phyloP scores from a whole-genome alignment of 306 rosid genomes.

The Prunus armeniaca region DNA sequence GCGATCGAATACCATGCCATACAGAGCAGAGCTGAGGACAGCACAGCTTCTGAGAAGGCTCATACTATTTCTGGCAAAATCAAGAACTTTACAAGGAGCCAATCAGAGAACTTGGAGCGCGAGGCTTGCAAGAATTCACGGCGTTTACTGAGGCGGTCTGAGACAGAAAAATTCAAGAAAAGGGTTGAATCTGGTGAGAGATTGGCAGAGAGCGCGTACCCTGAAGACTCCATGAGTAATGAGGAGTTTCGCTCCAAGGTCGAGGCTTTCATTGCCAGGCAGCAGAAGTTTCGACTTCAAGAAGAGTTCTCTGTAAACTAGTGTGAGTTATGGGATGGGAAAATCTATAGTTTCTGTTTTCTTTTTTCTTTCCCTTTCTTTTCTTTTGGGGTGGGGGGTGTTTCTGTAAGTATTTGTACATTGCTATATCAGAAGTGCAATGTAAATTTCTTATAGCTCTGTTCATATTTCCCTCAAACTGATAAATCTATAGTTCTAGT shows the following conservation, averaged over 20 bases:
- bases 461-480: neutral
- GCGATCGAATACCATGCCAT: slow-evolving; percentile 7
- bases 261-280: slow-evolving; percentile 78
- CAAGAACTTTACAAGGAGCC: slow-evolving; percentile 47
- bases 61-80: neutral
- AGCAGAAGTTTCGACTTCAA: slow-evolving; percentile 63
- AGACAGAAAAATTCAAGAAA: slow-evolving; percentile 47
- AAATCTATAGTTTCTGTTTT: neutral
- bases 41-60: neutral
- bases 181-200: slow-evolving; percentile 7
- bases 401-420: slow-evolving; percentile 2
- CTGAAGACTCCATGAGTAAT: slow-evolving; percentile 64
- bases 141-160: slow-evolving; percentile 36
- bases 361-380: neutral
- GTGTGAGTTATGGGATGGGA: neutral
- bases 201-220: slow-evolving; percentile 12
- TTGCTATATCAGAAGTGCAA: neutral
- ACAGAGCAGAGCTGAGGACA: neutral
- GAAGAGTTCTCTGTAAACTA: slow-evolving; percentile 31
- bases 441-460: slow-evolving; percentile 6
- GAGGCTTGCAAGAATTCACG: slow-evolving; percentile 26
- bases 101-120: slow-evolving; percentile 32
- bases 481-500: neutral
- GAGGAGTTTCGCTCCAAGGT: slow-evolving; percentile 79
- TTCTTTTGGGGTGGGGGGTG: neutral